phyloP scores from a whole-genome alignment of 345 rosid genomes.

The Anacardium occidentale region DNA sequence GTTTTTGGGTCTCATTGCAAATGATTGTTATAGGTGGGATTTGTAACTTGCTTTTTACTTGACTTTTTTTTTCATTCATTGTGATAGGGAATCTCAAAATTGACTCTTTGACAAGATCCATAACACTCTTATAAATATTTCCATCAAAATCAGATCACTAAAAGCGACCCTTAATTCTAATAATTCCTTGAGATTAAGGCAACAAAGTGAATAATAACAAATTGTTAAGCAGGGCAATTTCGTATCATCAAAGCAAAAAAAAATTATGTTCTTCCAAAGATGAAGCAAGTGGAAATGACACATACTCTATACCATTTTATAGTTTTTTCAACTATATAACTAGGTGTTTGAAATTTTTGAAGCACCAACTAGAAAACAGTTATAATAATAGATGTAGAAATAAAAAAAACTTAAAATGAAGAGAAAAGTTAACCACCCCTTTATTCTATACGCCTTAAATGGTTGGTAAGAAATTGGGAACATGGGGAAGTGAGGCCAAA shows the following conservation, averaged over 20 bases:
- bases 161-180: too few relatives aligned
- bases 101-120: too few relatives aligned
- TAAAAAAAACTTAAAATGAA: not conserved
- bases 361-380: not conserved
- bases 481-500: conserved; percentile 20
- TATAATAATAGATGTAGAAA: too few relatives aligned
- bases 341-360: not conserved
- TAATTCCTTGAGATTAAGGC: too few relatives aligned
- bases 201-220: not conserved
- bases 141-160: too few relatives aligned
- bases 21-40: not conserved
- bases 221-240: not conserved
- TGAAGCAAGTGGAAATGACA: not conserved
- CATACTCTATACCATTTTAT: not conserved
- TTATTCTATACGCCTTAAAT: not conserved
- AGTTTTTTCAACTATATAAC: too few relatives aligned
- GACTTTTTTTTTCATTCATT: too few relatives aligned
- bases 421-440: not conserved
- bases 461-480: conserved; percentile 13
- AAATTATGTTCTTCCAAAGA: not conserved
- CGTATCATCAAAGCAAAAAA: not conserved
- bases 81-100: too few relatives aligned
- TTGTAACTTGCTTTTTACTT: not conserved
- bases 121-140: too few relatives aligned
- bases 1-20: not conserved